Evolutionary conservation across 78 protist genomes (phyloP), one percentile per base, ranked within the genome.

Genomic region (Emiliania huxleyi): DNA sequence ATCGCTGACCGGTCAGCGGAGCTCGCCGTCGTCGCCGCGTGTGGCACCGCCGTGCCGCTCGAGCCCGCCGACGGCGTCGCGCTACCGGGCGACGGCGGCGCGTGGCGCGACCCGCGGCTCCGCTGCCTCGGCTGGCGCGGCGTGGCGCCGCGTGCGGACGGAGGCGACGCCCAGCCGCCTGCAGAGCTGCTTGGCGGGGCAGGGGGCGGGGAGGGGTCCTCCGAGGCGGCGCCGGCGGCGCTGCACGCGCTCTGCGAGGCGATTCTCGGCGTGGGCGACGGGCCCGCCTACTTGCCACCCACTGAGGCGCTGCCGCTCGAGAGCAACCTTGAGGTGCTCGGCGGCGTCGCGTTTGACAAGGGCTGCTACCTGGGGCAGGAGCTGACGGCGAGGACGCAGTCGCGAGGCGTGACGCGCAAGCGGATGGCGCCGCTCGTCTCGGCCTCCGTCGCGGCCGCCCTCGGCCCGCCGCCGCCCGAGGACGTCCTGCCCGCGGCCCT

Each of bases 291-390:
- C 29, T 0, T 45, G 23, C 45, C 71, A 25, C 6, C 4, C 33
- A 23, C 4, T 52, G 35, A 46, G 71, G 35, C 45, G 38, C 35
- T 87, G 15, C 98, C 98, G 55, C 77, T 95, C 46, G 98, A 96
- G 55, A 71, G 89, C 45, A 96, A 96, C 69, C 90, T 96, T 25
- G 97, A 96, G 55, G 40, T 93, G 11, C 92, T 95, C 77, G 52
- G 75, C 91, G 98, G 95, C 69, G 94, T 96, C 29, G 83, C 91
- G 40, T 96, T 95, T 46, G 77, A 83, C 55, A 96, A 96, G 71
- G 98, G 98, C n/a, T 96, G 98, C 89, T 96, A 96, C 93, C 62
- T 96, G 38, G 98, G 98, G 25, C 98, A 96, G 48, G 98, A 96
- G 43, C 93, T 95, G 19, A 95, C 95, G 8, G 91, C 95, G 0